Evolutionary conservation across 257 asterid species (phyloP).

Genomic region (Ballota nigra): DNA sequence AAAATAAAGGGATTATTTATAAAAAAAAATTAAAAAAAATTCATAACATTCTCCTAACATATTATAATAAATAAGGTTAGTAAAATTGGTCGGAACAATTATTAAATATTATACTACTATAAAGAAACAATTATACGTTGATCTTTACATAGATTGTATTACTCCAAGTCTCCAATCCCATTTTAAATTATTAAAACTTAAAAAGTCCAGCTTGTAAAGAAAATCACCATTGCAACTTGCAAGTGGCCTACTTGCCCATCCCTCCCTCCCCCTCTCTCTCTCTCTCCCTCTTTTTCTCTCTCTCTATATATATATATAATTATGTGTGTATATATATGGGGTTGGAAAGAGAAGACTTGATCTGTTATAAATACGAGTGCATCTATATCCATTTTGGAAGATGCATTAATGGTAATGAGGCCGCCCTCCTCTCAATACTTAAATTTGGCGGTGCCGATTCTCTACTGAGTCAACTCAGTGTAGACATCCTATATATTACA

Average conservation of each 20-base stretch:
- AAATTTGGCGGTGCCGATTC: constrained; percentile 21
- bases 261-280: neutral
- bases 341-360: neutral
- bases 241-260: neutral
- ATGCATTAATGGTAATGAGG: neutral
- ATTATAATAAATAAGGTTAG: no score
- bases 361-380: neutral
- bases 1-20: no score
- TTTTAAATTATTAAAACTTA: no score
- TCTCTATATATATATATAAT: no score
- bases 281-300: no score
- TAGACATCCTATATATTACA: neutral
- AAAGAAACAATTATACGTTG: neutral
- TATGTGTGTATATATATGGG: neutral
- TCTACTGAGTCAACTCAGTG: constrained; percentile 28
- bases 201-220: neutral
- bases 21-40: no score
- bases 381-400: neutral
- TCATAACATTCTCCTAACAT: no score
- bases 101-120: neutral
- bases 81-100: no score
- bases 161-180: no score
- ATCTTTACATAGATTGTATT: no score
- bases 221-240: neutral
- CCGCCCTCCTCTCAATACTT: neutral